Base-by-base conservation (phyloP, 805 yeast species). In the Saccharomycopsis sp. region DNA sequence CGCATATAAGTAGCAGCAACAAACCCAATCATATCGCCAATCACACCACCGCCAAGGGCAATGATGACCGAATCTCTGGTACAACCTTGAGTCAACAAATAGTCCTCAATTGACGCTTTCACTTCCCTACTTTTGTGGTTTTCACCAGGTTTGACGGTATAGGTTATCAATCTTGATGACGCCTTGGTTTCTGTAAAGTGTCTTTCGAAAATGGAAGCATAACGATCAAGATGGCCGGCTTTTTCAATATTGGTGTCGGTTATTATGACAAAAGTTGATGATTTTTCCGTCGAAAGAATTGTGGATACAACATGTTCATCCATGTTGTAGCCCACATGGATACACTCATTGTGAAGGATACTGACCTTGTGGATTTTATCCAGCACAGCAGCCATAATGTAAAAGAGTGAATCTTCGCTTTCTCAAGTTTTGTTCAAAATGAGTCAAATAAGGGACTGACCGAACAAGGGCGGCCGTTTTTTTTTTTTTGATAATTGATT, bases 1-100 rank as follows among this genome's bases (percentile, higher is more conserved):
- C 98, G 75, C 98, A 92, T 92, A 60, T 92, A 92, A 2, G 98
- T 92, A 23, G 98, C 89, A n/a, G 98, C 98, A 31, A 92, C 97
- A 58, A 77, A 92, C 3, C 98, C 98, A 50, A 89, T 84, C 98
- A 92, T 89, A 58, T 92, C 98, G 46, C 98, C 98, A 60, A 92
- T 89, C 39, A 92, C 94, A 53, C 98, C 98, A 51, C 98, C 98
- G 48, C 98, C 98, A 45, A 92, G 75, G 6, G 98, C 98, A 36
- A 92, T 63, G 43, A 92, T 77, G 19, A 92, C 85, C 2, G 97
- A 87, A 59, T 92, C 98, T 62, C 98, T 75, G 12, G 97, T 92
- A 61, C 98, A 92, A 19, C 95, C 94, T 55, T 85, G 63, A 4
- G 62, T 54, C 48, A 92, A 70, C 54, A 92, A 64, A 61, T 72